phyloP scores from a whole-genome alignment of 768 basidiomycete species.

The Lactarius hatsudake region DNA sequence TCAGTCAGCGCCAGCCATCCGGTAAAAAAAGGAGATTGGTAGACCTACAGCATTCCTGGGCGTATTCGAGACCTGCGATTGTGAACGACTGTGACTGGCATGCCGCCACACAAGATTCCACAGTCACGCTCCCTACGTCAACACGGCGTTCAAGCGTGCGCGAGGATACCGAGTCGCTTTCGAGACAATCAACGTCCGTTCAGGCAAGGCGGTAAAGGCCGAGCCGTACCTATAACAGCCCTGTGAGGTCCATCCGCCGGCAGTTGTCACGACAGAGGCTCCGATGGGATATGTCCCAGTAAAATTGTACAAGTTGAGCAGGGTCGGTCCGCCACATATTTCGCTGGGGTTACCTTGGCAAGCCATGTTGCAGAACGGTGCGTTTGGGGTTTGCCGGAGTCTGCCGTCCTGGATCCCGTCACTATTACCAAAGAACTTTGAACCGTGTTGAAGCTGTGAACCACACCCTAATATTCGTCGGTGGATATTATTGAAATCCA shows the following conservation, averaged over 20 bases:
- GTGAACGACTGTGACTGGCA: constrained; percentile 1
- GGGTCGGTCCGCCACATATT: neutral
- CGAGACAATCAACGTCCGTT: neutral
- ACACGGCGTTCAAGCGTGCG: constrained; percentile 14
- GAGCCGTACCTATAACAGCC: neutral
- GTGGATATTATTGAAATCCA: neutral
- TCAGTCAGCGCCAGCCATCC: neutral
- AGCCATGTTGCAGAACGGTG: neutral
- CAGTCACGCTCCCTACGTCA: constrained; percentile 5
- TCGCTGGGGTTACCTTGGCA: neutral
- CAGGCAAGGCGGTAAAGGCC: too few species aligned
- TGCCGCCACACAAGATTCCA: constrained; percentile 4
- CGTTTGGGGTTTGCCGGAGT: neutral
- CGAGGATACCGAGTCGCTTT: constrained; percentile 2
- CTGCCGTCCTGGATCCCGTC: neutral
- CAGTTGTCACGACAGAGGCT: neutral
- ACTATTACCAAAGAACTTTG: neutral
- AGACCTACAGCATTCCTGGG: constrained; percentile 12
- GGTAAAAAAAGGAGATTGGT: neutral
- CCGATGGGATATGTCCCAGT: neutral
- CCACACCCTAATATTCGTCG: neutral
- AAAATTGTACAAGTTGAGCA: neutral
- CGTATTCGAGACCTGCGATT: constrained; percentile 8
- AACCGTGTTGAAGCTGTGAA: neutral
- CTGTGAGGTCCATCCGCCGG: neutral